Evolutionary conservation across 139 green algal genomes (phyloP).

Genomic region (Deuterostichococcus epilithicus): DNA sequence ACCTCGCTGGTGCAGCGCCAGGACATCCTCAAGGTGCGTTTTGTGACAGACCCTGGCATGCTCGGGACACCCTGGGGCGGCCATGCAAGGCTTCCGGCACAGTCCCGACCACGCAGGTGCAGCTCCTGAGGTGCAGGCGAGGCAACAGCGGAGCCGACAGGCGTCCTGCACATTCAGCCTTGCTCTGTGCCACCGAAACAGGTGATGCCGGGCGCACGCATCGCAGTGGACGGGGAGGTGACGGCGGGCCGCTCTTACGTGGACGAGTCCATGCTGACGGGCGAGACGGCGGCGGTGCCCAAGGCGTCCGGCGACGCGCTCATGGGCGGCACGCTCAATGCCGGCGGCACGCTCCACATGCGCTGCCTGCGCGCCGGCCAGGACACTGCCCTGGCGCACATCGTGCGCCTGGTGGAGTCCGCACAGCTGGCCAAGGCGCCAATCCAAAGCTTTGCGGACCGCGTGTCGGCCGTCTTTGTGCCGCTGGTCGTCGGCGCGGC

Average conservation of each 20-base stretch:
- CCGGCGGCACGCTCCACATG: slow-evolving; percentile 55
- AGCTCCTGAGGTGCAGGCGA: too few relatives aligned
- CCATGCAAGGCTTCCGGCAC: neutral
- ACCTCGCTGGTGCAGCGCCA: slow-evolving; percentile 76
- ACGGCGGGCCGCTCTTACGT: slow-evolving; percentile 71
- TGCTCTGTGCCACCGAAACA: slow-evolving; percentile 18
- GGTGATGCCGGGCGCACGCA: slow-evolving; percentile 75
- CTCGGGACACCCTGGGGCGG: neutral
- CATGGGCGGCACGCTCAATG: slow-evolving; percentile 92
- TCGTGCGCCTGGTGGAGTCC: slow-evolving; percentile 90
- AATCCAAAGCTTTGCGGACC: slow-evolving; percentile 88
- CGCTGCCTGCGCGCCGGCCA: neutral
- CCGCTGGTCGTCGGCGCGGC: slow-evolving; percentile 78
- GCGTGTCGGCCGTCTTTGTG: slow-evolving; percentile 84
- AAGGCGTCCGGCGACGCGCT: slow-evolving; percentile 67
- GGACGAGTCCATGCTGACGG: slow-evolving; percentile 98
- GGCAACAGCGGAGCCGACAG: too few relatives aligned
- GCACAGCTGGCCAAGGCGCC: slow-evolving; percentile 96
- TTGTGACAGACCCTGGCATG: slow-evolving; percentile 7
- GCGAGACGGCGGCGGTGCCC: slow-evolving; percentile 73
- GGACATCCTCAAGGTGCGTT: slow-evolving; percentile 85
- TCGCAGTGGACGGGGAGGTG: slow-evolving; percentile 87
- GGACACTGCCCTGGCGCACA: slow-evolving; percentile 85
- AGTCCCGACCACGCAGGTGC: too few relatives aligned
- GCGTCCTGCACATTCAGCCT: too few relatives aligned